Evolutionary conservation across 441 rosid genomes (phyloP), one percentile per base, ranked within the genome.

Genomic region (Aleurites moluccanus): DNA sequence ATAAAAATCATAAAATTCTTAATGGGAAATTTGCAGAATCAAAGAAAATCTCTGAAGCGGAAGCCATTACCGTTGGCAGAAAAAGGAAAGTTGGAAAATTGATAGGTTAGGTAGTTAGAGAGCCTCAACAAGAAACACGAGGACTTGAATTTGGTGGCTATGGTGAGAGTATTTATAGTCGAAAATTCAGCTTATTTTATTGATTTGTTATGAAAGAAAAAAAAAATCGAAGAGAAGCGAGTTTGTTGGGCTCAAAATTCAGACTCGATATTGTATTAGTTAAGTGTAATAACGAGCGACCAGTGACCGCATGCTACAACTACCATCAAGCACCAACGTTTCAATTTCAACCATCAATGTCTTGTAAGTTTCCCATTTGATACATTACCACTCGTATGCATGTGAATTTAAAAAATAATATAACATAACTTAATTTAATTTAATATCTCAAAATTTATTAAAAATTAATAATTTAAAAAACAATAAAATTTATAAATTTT

Each of bases 111-210:
- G 56, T 62, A 40, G 73, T 64, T 11, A 15, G 25, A 25, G 56
- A 76, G 74, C 53, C 27, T 8, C 68, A 38, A 25, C 7, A 55
- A 57, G 47, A 67, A 28, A 18, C 35, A 53, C 27, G 13, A 20
- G 40, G 64, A 53, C 57, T 53, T 52, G 56, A 27, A 23, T 61
- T 25, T 57, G 30, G 14, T 5, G 72, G 33, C 18, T 30, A 16
- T 20, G 35, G 33, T 3, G 27, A 28, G 42, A 15, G 1, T 49
- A 76, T 70, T 76, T 76, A 70, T 76, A 63, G 79, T 49, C 30
- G n/a, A 7, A 42, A 64, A 27, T 55, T 76, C 59, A 40, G 4
- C 15, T 25, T 18, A 2, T 40, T 52, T 53, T 23, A 13, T 49
- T 25, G 0, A 27, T 55, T 49, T 47, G 14, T 64, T 61, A 72